A percentile compares a stretch with the other conserved stretches of the same genome.
Conservation (phyloP, 2,329 filamentous ascomycete genomes). For the Claviceps cyperi region DNA sequence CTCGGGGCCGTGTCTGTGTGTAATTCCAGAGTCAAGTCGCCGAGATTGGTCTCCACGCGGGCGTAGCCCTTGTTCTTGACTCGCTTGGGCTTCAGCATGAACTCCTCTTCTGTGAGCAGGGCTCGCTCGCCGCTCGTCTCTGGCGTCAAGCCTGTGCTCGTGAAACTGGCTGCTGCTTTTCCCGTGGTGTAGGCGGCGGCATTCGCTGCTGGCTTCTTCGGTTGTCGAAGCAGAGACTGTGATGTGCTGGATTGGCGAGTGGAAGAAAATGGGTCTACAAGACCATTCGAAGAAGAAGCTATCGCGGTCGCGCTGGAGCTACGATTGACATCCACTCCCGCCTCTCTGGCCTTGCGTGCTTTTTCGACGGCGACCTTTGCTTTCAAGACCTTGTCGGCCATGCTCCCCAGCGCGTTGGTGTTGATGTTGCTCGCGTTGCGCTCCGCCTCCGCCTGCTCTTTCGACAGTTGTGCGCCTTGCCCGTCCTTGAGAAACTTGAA, state of each 20-base stretch:
- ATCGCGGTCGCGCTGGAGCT: conserved; percentile 28
- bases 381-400: conserved; percentile 68
- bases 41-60: conserved; percentile 72
- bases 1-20: conserved; percentile 83
- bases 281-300: conserved; percentile 18
- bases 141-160: conserved; percentile 82
- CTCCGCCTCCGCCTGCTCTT: conserved; percentile 54
- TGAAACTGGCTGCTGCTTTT: conserved; percentile 83
- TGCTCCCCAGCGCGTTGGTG: conserved; percentile 60
- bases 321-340: conserved; percentile 43
- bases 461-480: conserved; percentile 49
- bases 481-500: conserved; percentile 88
- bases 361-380: conserved; percentile 91
- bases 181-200: conserved; percentile 85
- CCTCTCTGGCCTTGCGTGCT: conserved; percentile 60
- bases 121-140: conserved; percentile 81
- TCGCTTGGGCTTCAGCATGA: conserved; percentile 81
- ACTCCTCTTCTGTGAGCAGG: conserved; percentile 82
- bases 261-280: conserved; percentile 1
- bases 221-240: conserved; percentile 32
- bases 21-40: conserved; percentile 76
- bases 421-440: conserved; percentile 59
- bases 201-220: conserved; percentile 58
- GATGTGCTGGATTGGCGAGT: conserved; percentile 7
- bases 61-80: conserved; percentile 87